A percentile compares a stretch with the other conserved stretches of the same genome.
Conservation (phyloP, 2,329 filamentous ascomycete species). For the Westerdykella ornata region DNA sequence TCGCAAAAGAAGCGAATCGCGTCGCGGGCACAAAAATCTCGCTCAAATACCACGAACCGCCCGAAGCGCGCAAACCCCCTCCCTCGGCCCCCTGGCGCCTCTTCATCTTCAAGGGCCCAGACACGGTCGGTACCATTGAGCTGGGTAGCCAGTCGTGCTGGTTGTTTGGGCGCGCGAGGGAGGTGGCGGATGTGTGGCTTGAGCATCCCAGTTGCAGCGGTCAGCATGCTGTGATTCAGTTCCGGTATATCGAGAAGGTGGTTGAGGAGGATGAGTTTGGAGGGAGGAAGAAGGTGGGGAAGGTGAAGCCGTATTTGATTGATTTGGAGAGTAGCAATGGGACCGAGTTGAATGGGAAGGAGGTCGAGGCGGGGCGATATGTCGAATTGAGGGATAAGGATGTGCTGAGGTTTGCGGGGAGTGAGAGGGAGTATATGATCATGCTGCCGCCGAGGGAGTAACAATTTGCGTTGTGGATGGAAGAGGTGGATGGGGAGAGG, state of each 20-base stretch:
- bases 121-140: conserved; percentile 74
- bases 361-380: conserved; percentile 68
- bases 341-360: conserved; percentile 71
- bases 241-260: conserved; percentile 72
- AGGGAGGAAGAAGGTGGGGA: conserved; percentile 36
- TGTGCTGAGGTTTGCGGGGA: conserved; percentile 79
- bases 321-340: conserved; percentile 93
- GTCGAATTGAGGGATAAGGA: conserved; percentile 84
- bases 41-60: conserved; percentile 92
- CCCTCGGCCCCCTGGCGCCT: conserved; percentile 75
- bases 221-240: conserved; percentile 93
- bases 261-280: conserved; percentile 74
- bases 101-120: conserved; percentile 82
- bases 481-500: too few species aligned
- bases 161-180: conserved; percentile 74
- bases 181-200: conserved; percentile 74
- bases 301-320: conserved; percentile 71
- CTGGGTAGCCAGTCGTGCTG: conserved; percentile 75
- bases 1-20: conserved; percentile 84
- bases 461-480: background rate
- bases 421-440: conserved; percentile 88
- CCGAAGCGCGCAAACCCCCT: conserved; percentile 84
- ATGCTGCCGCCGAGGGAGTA: conserved; percentile 57
- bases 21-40: conserved; percentile 69
- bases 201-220: conserved; percentile 92